Evolutionary conservation across 306 rosid genomes (phyloP).

Genomic region (Bauhinia variegata): DNA sequence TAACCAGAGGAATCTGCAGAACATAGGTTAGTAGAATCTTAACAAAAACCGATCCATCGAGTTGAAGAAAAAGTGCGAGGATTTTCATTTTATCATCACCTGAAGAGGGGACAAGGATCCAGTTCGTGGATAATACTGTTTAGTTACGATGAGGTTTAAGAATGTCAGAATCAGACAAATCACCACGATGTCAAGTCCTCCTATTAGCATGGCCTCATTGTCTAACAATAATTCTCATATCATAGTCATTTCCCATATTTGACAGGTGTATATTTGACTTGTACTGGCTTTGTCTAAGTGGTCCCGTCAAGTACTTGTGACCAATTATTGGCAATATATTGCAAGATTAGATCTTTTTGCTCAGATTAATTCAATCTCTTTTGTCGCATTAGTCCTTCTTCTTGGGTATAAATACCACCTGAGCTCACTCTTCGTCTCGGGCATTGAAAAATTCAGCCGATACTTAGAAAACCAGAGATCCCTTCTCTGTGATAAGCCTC

Average conservation of each 20-base stretch:
- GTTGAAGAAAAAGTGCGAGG: conserved; percentile 36
- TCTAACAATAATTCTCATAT: conserved; percentile 7
- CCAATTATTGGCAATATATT: conserved; percentile 41
- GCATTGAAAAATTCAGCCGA: conserved; percentile 30
- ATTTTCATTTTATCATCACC: conserved; percentile 21
- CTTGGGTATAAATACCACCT: conserved; percentile 49
- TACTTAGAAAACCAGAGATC: background rate
- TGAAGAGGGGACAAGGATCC: conserved; percentile 35
- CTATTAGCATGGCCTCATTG: conserved; percentile 6
- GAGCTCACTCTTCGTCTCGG: conserved; percentile 19
- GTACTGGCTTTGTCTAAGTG: no score
- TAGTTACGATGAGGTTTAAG: conserved; percentile 11
- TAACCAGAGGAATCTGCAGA: conserved; percentile 12
- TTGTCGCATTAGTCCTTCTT: background rate
- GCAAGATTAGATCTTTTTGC: conserved; percentile 27
- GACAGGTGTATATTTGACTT: no score
- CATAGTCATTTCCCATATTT: conserved; percentile 36
- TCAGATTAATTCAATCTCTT: conserved; percentile 31
- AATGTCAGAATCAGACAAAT: conserved; percentile 34
- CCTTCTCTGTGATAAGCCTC: background rate
- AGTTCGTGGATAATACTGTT: conserved; percentile 36
- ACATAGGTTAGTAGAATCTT: background rate
- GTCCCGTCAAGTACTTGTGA: no score
- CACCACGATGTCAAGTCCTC: conserved; percentile 43
- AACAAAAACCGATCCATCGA: conserved; percentile 24